Base-by-base conservation (phyloP, 1,284 basidiomycete species). In the Irpex sp. region DNA sequence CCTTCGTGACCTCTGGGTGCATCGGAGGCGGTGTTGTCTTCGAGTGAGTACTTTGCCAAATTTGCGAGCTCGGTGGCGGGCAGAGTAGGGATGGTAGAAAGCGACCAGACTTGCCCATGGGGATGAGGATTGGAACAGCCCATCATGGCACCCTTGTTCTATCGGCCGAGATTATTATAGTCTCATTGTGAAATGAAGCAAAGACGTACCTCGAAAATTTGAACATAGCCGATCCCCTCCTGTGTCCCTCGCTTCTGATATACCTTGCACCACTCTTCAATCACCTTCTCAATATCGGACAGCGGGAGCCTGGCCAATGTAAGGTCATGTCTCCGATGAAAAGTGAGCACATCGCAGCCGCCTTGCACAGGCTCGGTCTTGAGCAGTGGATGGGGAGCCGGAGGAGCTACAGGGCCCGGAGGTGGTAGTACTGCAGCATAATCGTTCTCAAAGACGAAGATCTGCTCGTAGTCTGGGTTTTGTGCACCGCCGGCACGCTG, bases 141-240 rank as follows among this genome's bases (percentile, higher is more conserved):
- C 96, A 98, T 97, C 79, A 96, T 95, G 2, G 89, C 79, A 5
- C 96, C 96, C 76, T 97, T 97, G 78, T 97, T 98, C 91, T 97
- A 58, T 9, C 21, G 37, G 44, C 37, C 26, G 44, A 19, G 15
- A 9, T 34, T 15, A 37, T 2, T 15, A 47, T 34, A 13, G 3
- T 49, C 15, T 37, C 51, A 6, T 15, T 19, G 15, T 26, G 17
- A 13, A 7, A 9, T 40, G 31, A 63, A 13, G 8, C 37, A 34
- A 40, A 4, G 26, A n/a, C 47, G n/a, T 49, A 89, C 92, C 87
- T 95, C 93, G 71, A 93, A 96, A 51, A 96, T 93, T 75, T 96
- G 94, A 55, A 96, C 88, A 72, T 95, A 93, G 67, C 86, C 80
- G 66, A 94, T 88, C 5, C 86, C 86, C 26, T 86, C 80, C 69